A percentile compares a stretch with the other conserved stretches of the same genome.
phyloP scores from a whole-genome alignment of 208 protist genomes.

The Herpetomonas samuelpessoai region DNA sequence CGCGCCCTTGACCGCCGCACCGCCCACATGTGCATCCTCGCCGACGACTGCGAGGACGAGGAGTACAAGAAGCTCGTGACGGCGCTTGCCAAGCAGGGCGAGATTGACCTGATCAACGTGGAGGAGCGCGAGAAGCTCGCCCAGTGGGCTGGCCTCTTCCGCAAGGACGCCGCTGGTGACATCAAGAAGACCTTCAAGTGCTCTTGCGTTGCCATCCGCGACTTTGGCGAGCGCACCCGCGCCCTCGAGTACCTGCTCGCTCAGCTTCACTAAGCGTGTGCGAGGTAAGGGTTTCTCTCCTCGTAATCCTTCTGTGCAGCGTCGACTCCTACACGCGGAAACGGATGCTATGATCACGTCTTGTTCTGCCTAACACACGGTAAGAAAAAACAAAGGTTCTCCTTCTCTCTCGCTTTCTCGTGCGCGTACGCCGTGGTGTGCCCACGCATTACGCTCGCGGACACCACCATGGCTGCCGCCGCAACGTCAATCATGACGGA shows the following conservation, averaged over 20 bases:
- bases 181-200: constrained; percentile 87
- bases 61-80: constrained; percentile 92
- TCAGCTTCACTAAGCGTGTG: constrained; percentile 50
- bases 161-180: constrained; percentile 41
- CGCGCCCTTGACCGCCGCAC: constrained; percentile 82
- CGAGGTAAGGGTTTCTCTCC: too few relatives aligned
- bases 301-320: too few relatives aligned
- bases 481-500: too few relatives aligned
- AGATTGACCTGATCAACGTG: constrained; percentile 88
- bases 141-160: constrained; percentile 76
- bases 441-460: too few relatives aligned
- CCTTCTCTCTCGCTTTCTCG: too few relatives aligned
- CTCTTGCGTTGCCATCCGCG: constrained; percentile 85
- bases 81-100: constrained; percentile 74
- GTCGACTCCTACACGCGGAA: too few relatives aligned
- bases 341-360: too few relatives aligned
- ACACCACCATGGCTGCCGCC: too few relatives aligned
- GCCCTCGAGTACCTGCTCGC: constrained; percentile 83
- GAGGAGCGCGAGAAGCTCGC: constrained; percentile 83
- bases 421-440: too few relatives aligned
- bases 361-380: too few relatives aligned
- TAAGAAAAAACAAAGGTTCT: too few relatives aligned
- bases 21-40: constrained; percentile 87
- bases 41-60: constrained; percentile 91
- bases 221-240: constrained; percentile 85